Evolutionary conservation across 805 yeast genomes (phyloP), one percentile per base, ranked within the genome.

Genomic region (Candida succiphila): DNA sequence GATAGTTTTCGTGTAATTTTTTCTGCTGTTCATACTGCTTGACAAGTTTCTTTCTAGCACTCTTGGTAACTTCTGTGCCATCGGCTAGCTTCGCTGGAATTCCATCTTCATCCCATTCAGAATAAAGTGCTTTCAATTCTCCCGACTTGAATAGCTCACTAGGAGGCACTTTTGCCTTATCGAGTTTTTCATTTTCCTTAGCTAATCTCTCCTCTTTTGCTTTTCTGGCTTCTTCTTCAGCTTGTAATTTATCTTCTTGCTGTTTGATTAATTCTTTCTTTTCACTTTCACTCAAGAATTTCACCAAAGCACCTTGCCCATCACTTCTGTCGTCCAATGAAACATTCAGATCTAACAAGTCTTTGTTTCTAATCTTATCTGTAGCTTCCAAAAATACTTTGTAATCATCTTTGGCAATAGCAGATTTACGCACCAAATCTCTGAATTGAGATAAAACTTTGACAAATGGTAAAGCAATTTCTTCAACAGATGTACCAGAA

Each of bases 41-140:
- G 40, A 63, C 57, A 44, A 92, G 63, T 61, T 89, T 89, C 72
- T 92, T 92, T 39, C 65, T 64, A 61, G 79, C 75, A 54, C 95
- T 83, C 63, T 92, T 92, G 27, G 92, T 70, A 5, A 92, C 69
- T 42, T 82, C 92, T 44, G 76, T 85, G 10, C 97, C 97, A 8
- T 72, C 74, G 23, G 62, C 67, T 42, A 78, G 84, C 50, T 75
- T 77, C 0, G 76, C 67, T 15, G 98, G 98, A 14, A 92, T 37
- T 1, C 98, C 98, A 24, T 68, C 58, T 18, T 70, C 88, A 52
- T 92, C 96, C 83, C 89, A 92, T 50, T 73, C 82, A 8, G 73
- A 56, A 53, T 74, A 92, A 7, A 51, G 33, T 15, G 37, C 34
- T 10, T 31, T 34, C 30, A 46, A 40, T 37, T 69, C 71, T 5